These are phyloP conservation scores for Suhomyces faveliae DNA, from an alignment of 805 yeast species.

Conservation along the genomic window DNA sequence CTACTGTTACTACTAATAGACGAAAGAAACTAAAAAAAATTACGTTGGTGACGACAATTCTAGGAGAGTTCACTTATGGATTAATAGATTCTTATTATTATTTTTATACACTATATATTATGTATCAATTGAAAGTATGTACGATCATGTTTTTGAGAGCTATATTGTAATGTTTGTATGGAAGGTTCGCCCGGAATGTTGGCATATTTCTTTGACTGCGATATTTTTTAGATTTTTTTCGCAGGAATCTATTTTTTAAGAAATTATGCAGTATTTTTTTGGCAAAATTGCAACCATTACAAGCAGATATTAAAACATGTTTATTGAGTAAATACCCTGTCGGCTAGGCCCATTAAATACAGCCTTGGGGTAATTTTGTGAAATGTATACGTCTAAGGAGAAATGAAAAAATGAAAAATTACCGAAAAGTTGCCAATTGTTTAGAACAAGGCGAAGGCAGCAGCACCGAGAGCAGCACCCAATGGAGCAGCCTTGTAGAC, in stretches of 20 bases:
- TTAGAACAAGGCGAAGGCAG: slow-evolving; percentile 33
- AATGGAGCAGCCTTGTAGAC: slow-evolving; percentile 21
- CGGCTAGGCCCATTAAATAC: neutral
- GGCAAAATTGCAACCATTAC: neutral
- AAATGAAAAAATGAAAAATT: slow-evolving; percentile 1
- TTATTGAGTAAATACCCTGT: neutral
- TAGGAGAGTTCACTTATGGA: neutral
- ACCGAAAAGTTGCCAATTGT: neutral
- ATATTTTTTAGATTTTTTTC: neutral
- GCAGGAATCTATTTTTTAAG: neutral
- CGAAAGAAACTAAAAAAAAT: neutral
- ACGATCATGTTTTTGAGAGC: neutral
- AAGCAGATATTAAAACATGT: neutral
- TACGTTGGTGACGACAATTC: neutral
- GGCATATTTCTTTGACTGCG: no score
- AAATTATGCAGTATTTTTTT: neutral
- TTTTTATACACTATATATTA: neutral
- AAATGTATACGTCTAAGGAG: neutral
- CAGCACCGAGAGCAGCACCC: slow-evolving; percentile 34
- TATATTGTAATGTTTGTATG: no score
- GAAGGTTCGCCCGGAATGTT: no score
- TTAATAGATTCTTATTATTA: neutral
- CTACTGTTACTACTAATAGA: neutral
- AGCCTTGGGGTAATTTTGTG: neutral
- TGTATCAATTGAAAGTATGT: neutral